Percentiles rank a stretch among this genome's conserved stretches.
Conservation (phyloP, 495 filamentous ascomycete species). For the Talaromyces proteolyticus region DNA sequence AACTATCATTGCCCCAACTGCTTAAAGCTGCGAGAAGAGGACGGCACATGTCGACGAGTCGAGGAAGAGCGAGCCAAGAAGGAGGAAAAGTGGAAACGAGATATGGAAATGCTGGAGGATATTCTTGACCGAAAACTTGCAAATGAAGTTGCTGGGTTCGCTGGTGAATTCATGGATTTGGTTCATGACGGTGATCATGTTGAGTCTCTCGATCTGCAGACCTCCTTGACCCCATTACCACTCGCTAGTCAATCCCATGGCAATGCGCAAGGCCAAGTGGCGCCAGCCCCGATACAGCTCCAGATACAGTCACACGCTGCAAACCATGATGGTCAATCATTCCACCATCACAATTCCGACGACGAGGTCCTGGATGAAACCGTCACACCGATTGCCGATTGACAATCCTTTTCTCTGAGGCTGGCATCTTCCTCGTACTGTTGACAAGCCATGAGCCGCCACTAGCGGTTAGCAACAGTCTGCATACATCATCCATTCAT, state of each 20-base stretch:
- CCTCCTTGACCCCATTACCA: not conserved
- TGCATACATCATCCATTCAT: too few species aligned
- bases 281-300: not conserved
- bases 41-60: slow-evolving; percentile 34
- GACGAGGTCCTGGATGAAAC: slow-evolving; percentile 4
- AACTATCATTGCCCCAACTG: slow-evolving; percentile 52
- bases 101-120: slow-evolving; percentile 35
- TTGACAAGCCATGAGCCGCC: too few species aligned
- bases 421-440: too few species aligned
- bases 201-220: too few species aligned
- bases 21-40: slow-evolving; percentile 32
- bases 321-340: not conserved
- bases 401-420: not conserved
- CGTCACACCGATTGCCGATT: slow-evolving; percentile 8
- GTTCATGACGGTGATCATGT: slow-evolving; percentile 13
- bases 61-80: slow-evolving; percentile 35
- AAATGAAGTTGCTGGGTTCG: slow-evolving; percentile 40
- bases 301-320: not conserved
- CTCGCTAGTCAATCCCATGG: not conserved
- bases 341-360: slow-evolving; percentile 8
- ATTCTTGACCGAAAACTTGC: slow-evolving; percentile 37
- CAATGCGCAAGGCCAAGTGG: not conserved
- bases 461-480: too few species aligned
- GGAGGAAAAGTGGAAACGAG: slow-evolving; percentile 39
- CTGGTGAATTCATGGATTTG: slow-evolving; percentile 35